A percentile compares a stretch with the other conserved stretches of the same genome.
These are phyloP conservation scores for Cercophora sp. DNA, from an alignment of 495 filamentous ascomycete species.

Conservation along the genomic window DNA sequence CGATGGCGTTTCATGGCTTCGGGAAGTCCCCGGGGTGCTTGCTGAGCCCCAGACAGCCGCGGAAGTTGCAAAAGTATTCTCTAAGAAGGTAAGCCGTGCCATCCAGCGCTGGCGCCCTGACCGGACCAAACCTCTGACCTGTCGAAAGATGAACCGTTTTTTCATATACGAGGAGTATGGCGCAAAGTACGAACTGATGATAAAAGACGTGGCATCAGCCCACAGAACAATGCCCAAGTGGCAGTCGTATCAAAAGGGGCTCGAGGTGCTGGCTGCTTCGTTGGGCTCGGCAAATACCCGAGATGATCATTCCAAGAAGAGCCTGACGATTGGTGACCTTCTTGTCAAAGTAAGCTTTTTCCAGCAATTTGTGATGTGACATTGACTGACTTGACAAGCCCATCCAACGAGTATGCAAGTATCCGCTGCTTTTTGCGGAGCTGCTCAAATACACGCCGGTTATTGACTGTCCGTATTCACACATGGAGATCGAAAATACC, in stretches of 20 bases:
- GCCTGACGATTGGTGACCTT: constrained; percentile 76
- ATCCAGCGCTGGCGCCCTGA: neutral
- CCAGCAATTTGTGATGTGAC: constrained; percentile 19
- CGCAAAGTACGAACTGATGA: constrained; percentile 78
- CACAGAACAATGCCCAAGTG: constrained; percentile 70
- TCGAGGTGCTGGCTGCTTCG: constrained; percentile 78
- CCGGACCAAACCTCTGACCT: neutral
- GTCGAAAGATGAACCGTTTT: constrained; percentile 69
- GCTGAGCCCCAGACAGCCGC: constrained; percentile 69
- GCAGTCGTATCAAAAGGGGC: constrained; percentile 76
- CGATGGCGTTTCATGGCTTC: constrained; percentile 39
- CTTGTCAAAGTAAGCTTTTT: constrained; percentile 71
- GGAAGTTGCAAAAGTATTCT: constrained; percentile 74
- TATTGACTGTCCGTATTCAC: constrained; percentile 74
- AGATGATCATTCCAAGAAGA: constrained; percentile 61
- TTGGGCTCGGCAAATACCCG: constrained; percentile 66
- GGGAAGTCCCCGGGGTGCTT: constrained; percentile 48
- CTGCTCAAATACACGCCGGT: constrained; percentile 77
- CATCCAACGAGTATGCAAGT: constrained; percentile 89
- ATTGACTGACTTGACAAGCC: constrained; percentile 51
- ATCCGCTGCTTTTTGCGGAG: constrained; percentile 81
- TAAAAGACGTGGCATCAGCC: constrained; percentile 66
- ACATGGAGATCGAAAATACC: constrained; percentile 72
- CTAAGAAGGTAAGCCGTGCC: constrained; percentile 56
- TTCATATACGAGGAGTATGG: constrained; percentile 85